Base-by-base conservation (phyloP, 225 moss, liverwort and hornwort species). In the Bryoerythrophyllum caledonicum region DNA sequence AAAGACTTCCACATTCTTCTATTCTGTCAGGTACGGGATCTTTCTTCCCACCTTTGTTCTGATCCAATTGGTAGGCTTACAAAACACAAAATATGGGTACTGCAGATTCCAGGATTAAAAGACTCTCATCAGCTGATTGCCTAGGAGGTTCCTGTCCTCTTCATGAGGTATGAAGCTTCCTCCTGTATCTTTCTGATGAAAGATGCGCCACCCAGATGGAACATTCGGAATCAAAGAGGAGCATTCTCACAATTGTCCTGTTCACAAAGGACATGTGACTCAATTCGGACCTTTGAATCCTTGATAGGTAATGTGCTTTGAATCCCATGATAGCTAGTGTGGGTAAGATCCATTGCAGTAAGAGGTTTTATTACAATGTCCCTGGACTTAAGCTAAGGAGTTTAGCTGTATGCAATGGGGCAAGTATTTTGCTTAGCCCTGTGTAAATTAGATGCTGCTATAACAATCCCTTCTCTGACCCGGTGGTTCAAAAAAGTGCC, bases 101-200 rank as follows among this genome's bases (percentile, higher is more conserved):
- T 59, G 43, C 71, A 44, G 40, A 27, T 71, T 71, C 27, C 58
- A 71, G 28, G 59, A 43, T 71, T 26, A 28, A 43, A 59, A 43
- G 43, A 6, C 59, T 28, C 7, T n/a, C 34, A 15, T 66, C 35
- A 34, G 15, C 23, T 13, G 59, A 58, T 25, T 17, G 25, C 24
- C 56, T 10, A 24, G 24, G 5, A 56, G 38, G 17, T 5, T 25
- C 10, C 56, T 56, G 8, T 6, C 34, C 25, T 24, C 25, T 17
- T 6, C 19, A 41, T 19, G 38, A 56, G 40, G 40, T 2, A 70
- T 34, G 34, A 68, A 53, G 34, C 52, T 68, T 20, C 67, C 12
- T 30, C 14, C 44, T 44, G 48, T 6, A n/a, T 52, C 35, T 32
- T 32, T 51, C 32, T 51, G 51, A 68, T 68, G 68, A 68, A 35